Evolutionary conservation across 202 grass and related monocot genomes (phyloP).

Genomic region (Schoenoplectus triqueter): DNA sequence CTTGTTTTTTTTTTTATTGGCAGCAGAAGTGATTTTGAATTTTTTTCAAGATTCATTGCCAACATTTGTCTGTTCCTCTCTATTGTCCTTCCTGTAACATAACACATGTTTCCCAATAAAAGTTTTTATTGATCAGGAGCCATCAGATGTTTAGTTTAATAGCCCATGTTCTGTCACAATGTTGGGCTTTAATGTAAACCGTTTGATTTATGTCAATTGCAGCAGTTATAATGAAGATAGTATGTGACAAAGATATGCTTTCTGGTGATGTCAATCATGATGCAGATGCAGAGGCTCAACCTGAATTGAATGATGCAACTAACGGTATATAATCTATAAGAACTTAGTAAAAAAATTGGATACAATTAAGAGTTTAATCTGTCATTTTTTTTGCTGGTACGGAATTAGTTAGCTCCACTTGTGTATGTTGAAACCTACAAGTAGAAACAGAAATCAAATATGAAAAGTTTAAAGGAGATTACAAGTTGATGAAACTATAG

Average conservation of each 20-base stretch:
- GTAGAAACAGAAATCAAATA: background rate
- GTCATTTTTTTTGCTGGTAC: background rate
- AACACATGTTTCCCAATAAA: slow-evolving; percentile 14
- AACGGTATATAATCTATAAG: slow-evolving; percentile 27
- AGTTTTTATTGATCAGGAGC: background rate
- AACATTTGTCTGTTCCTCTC: background rate
- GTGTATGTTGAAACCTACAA: background rate
- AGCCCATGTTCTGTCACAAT: background rate
- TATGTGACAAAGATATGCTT: background rate
- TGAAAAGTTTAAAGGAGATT: background rate
- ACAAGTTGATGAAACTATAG: background rate
- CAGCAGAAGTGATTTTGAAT: no score
- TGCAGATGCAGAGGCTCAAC: slow-evolving; percentile 28
- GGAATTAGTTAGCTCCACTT: background rate
- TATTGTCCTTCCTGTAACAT: background rate
- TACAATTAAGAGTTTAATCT: background rate
- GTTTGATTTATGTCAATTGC: slow-evolving; percentile 11
- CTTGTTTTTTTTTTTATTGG: no score
- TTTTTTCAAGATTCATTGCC: background rate
- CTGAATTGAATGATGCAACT: slow-evolving; percentile 6
- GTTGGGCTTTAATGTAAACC: background rate
- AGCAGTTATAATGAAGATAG: slow-evolving; percentile 43
- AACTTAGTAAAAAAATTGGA: background rate
- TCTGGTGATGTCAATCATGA: background rate
- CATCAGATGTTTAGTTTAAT: no score